A percentile compares a stretch with the other conserved stretches of the same genome.
These are phyloP conservation scores for Cenococcum geophilum DNA, from an alignment of 495 filamentous ascomycete genomes.

Conservation along the genomic window DNA sequence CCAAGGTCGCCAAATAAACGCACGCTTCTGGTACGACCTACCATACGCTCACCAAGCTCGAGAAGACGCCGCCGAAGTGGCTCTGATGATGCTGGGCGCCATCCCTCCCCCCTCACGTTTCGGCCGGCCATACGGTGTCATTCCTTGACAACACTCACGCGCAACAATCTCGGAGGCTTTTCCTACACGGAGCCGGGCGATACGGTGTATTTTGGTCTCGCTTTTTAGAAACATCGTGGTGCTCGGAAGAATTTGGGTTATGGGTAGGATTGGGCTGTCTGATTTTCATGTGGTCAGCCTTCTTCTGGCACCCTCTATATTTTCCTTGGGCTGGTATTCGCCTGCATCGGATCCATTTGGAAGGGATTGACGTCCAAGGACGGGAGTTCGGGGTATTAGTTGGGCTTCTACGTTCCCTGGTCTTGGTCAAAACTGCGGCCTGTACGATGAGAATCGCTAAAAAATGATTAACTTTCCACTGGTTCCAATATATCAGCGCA, in stretches of 20 bases:
- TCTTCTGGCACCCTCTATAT: neutral
- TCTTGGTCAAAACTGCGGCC: neutral
- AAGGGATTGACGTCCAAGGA: neutral
- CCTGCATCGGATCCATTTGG: neutral
- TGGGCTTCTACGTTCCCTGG: neutral
- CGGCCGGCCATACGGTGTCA: neutral
- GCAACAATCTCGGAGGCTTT: neutral
- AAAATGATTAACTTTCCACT: constrained; percentile 1
- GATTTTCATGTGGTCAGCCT: neutral
- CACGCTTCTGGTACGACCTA: constrained; percentile 29
- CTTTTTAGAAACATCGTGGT: neutral
- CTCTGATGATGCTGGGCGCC: neutral
- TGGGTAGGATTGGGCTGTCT: neutral
- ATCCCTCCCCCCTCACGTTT: neutral
- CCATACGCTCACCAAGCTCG: constrained; percentile 17
- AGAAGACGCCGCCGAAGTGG: constrained; percentile 28
- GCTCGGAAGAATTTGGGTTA: neutral
- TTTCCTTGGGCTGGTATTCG: neutral
- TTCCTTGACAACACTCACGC: neutral
- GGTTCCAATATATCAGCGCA: neutral
- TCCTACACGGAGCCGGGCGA: neutral
- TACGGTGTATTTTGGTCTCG: neutral
- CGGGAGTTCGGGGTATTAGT: neutral
- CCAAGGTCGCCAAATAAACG: constrained; percentile 12
- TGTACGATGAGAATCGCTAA: neutral